Evolutionary conservation across 2,329 filamentous ascomycete species (phyloP), one percentile per base, ranked within the genome.

Genomic region (Diaporthe batatas): DNA sequence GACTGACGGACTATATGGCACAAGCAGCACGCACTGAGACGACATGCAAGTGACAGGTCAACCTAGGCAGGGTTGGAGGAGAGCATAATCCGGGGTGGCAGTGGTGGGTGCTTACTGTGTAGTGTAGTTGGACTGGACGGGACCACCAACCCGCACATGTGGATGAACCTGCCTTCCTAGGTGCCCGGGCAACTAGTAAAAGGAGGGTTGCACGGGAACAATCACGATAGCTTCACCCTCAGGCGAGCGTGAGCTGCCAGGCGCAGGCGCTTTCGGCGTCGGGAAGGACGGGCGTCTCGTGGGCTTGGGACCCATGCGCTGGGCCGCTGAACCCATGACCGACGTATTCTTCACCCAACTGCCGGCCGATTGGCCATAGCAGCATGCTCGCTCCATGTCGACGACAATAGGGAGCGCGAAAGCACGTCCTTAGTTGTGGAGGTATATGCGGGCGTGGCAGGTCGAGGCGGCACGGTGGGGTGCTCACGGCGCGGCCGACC

Each of bases 171-270:
- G 29, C 29, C 29, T 29, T 2, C 29, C 29, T 29, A 29, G 29
- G 29, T 29, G 5, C 29, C 2, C 29, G 5, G 29, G 29, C 5
- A 29, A 32, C 59, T 62, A 36, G 59, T n/a, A 32, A 70, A 70
- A 44, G 67, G 70, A 47, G 54, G 72, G 67, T 58, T 32, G 58
- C 59, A 39, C 23, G 21, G 49, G 10, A 29, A 47, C 5, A 23
- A 18, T 68, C 73, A 73, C 59, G 73, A 74, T 74, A 55, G 73
- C 70, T 49, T 73, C 73, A 73, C 64, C 59, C 32, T 25, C 36
- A 49, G 42, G 29, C 16, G 25, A n/a, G 23, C 39, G 23, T 25
- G 36, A 47, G 23, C 39, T 54, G 53, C 42, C n/a, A 34, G 16
- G 49, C 36, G 18, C 2, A n/a, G 34, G 25, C 11, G 32, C 4